Evolutionary conservation across 2,329 filamentous ascomycete species (phyloP).

Genomic region (Claviceps sp.): DNA sequence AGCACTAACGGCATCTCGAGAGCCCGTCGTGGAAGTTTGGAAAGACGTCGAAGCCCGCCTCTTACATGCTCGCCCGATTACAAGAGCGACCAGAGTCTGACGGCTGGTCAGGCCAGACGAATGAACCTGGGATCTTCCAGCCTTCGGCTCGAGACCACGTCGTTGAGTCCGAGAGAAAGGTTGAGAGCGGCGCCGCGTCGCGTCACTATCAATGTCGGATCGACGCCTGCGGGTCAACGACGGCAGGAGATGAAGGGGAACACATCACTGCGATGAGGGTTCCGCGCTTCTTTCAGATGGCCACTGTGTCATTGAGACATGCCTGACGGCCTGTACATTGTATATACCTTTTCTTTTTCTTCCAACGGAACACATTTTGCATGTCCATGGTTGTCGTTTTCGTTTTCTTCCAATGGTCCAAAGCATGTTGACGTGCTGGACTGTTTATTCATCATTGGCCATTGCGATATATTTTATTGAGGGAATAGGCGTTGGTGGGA

Average conservation of each 20-base stretch:
- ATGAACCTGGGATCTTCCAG: constrained; percentile 36
- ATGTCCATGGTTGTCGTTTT: background rate
- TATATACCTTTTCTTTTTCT: background rate
- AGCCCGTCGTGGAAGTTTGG: constrained; percentile 35
- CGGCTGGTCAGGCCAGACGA: constrained; percentile 40
- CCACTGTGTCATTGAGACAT: background rate
- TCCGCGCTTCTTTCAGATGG: background rate
- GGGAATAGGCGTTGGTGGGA: too few species aligned
- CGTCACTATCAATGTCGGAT: constrained; percentile 24
- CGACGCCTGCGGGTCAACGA: constrained; percentile 13
- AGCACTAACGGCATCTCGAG: constrained; percentile 43
- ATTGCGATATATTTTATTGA: too few species aligned
- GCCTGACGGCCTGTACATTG: background rate
- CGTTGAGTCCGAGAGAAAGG: constrained; percentile 14
- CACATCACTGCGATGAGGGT: constrained; percentile 17
- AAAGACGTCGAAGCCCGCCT: constrained; percentile 39
- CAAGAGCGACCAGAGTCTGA: constrained; percentile 28
- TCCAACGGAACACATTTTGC: background rate
- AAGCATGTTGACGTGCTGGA: background rate
- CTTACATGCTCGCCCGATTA: constrained; percentile 37
- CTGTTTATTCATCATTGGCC: background rate
- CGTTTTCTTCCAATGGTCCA: background rate
- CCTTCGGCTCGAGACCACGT: constrained; percentile 17
- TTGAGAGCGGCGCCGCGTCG: constrained; percentile 17
- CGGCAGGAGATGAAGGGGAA: constrained; percentile 18